These are phyloP conservation scores for Cyclotella choctawhatcheeana DNA, from an alignment of 108 stramenopile species.

Conservation along the genomic window DNA sequence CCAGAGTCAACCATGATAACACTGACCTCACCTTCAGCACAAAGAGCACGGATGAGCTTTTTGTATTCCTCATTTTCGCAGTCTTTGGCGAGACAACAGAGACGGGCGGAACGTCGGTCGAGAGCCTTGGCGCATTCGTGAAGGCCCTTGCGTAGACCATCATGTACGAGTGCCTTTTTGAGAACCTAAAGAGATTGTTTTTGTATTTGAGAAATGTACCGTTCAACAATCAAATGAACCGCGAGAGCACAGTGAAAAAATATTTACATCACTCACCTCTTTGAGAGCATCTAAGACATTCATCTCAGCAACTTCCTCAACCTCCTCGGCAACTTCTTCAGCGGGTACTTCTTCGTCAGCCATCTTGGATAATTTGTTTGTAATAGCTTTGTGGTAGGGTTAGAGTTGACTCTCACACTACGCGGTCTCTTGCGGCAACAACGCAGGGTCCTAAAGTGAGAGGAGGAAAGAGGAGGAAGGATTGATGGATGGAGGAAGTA, in stretches of 20 bases:
- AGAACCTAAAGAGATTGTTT: slow-evolving; percentile 78
- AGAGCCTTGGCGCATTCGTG: slow-evolving; percentile 99
- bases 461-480: not conserved
- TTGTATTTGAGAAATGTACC: too few relatives aligned
- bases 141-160: slow-evolving; percentile 98
- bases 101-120: slow-evolving; percentile 94
- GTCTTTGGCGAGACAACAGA: slow-evolving; percentile 99
- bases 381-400: slow-evolving; percentile 19
- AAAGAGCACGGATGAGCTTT: slow-evolving; percentile 98
- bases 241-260: too few relatives aligned
- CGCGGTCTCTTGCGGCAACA: slow-evolving; percentile 40
- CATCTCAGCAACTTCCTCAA: slow-evolving; percentile 93
- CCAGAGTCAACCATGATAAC: slow-evolving; percentile 97
- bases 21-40: slow-evolving; percentile 96
- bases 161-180: slow-evolving; percentile 97
- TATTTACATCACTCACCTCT: slow-evolving; percentile 74
- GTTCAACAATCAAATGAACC: too few relatives aligned
- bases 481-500: too few relatives aligned
- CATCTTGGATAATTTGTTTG: slow-evolving; percentile 55
- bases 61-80: slow-evolving; percentile 99
- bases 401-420: slow-evolving; percentile 86
- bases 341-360: slow-evolving; percentile 81
- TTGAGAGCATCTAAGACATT: slow-evolving; percentile 97
- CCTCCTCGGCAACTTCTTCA: slow-evolving; percentile 74
- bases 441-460: slow-evolving; percentile 89